These are phyloP conservation scores for Cutaneotrichosporon dermatis DNA, from an alignment of 1,284 basidiomycete species.

Conservation along the genomic window DNA sequence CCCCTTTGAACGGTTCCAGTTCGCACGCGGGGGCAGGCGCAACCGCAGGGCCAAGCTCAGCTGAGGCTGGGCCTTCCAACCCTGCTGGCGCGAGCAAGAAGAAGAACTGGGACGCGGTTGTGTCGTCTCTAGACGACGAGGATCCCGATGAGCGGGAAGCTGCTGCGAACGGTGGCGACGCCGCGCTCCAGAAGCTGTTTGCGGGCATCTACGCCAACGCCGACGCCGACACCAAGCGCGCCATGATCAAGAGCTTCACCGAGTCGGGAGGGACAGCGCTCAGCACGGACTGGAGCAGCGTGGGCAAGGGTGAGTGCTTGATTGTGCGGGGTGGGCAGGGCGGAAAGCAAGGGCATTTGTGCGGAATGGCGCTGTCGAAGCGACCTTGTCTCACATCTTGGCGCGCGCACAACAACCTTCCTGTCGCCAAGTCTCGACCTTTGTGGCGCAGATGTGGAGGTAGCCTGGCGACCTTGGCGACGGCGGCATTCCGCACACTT, in stretches of 20 bases:
- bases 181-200: conserved; percentile 47
- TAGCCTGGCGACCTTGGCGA: no score
- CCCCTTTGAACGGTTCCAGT: not conserved
- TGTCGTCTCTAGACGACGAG: conserved; percentile 34
- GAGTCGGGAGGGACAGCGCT: conserved; percentile 88
- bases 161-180: conserved; percentile 43
- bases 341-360: no score
- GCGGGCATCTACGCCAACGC: conserved; percentile 69
- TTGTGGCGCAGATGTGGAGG: no score
- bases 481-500: no score
- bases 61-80: not conserved
- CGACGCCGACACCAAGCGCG: conserved; percentile 78
- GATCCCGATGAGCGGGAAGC: conserved; percentile 21
- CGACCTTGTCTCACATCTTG: no score
- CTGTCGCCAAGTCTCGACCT: no score
- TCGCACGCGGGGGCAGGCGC: not conserved
- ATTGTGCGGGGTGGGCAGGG: no score
- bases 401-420: no score
- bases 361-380: no score
- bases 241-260: conserved; percentile 93
- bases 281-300: conserved; percentile 90
- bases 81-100: conserved; percentile 8
- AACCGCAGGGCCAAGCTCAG: not conserved
- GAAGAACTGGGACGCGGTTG: conserved; percentile 47
- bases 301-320: conserved; percentile 55